A percentile compares a stretch with the other conserved stretches of the same genome.
phyloP scores from a whole-genome alignment of 805 yeast genomes.

The Barnettozyma wickerhamii region DNA sequence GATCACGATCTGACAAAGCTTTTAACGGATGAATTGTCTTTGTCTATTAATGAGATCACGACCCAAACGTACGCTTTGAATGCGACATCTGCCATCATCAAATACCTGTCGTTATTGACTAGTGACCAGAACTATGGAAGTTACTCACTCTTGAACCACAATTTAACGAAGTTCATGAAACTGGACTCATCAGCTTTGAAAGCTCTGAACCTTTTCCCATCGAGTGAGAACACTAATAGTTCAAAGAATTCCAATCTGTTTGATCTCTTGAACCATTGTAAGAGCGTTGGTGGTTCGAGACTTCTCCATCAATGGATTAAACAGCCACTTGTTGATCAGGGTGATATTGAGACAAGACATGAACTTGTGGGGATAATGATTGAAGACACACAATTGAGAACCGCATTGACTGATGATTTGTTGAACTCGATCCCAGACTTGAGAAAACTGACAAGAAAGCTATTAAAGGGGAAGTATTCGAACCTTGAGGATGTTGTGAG shows the following conservation, averaged over 20 bases:
- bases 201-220: slow-evolving; percentile 83
- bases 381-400: slow-evolving; percentile 64
- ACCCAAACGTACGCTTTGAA: slow-evolving; percentile 49
- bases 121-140: slow-evolving; percentile 52
- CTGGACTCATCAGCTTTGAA: slow-evolving; percentile 86
- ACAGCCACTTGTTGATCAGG: slow-evolving; percentile 77
- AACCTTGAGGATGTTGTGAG: slow-evolving; percentile 86
- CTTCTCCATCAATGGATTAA: slow-evolving; percentile 91
- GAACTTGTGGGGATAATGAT: slow-evolving; percentile 67
- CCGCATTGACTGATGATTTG: slow-evolving; percentile 60
- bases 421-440: slow-evolving; percentile 79
- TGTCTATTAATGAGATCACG: slow-evolving; percentile 52
- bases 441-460: slow-evolving; percentile 66
- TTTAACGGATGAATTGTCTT: slow-evolving; percentile 49
- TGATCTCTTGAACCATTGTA: slow-evolving; percentile 85
- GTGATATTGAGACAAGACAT: slow-evolving; percentile 64
- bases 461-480: slow-evolving; percentile 44
- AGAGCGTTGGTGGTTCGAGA: slow-evolving; percentile 84
- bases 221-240: slow-evolving; percentile 27
- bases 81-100: slow-evolving; percentile 64
- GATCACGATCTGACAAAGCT: slow-evolving; percentile 77
- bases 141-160: slow-evolving; percentile 59
- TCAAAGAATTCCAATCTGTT: slow-evolving; percentile 58
- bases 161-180: slow-evolving; percentile 78
- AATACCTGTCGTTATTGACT: slow-evolving; percentile 60